A percentile compares a stretch with the other conserved stretches of the same genome.
Evolutionary conservation across 805 yeast species (phyloP).

Genomic region (Zygoascus ofunaensis): DNA sequence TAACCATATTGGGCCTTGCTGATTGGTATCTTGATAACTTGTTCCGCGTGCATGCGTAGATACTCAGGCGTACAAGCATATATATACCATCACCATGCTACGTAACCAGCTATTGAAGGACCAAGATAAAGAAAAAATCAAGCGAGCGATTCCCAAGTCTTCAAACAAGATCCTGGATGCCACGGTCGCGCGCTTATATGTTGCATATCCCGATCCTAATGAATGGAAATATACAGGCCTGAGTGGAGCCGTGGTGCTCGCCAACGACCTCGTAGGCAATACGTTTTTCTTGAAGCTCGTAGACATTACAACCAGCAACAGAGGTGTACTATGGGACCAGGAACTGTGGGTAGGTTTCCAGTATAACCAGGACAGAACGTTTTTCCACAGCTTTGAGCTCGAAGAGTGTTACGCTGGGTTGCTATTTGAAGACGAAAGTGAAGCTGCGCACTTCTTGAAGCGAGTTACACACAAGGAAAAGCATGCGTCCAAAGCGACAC

Average conservation of each 20-base stretch:
- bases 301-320: slow-evolving; percentile 54
- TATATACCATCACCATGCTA: slow-evolving; percentile 1
- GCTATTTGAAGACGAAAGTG: slow-evolving; percentile 78
- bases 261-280: slow-evolving; percentile 90
- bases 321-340: slow-evolving; percentile 96
- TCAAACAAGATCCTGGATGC: slow-evolving; percentile 84
- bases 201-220: slow-evolving; percentile 77
- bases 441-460: slow-evolving; percentile 79
- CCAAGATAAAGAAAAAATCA: slow-evolving; percentile 80
- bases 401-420: slow-evolving; percentile 85
- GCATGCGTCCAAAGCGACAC: slow-evolving; percentile 79
- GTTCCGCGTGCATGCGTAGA: too few relatives aligned
- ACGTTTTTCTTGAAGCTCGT: slow-evolving; percentile 85
- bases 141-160: slow-evolving; percentile 80
- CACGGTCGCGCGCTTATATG: slow-evolving; percentile 78
- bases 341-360: slow-evolving; percentile 82
- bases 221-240: slow-evolving; percentile 85
- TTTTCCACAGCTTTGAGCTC: slow-evolving; percentile 88
- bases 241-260: slow-evolving; percentile 77
- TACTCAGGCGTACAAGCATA: too few relatives aligned
- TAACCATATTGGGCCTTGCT: too few relatives aligned
- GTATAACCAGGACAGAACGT: slow-evolving; percentile 88
- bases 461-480: slow-evolving; percentile 66
- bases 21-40: too few relatives aligned
- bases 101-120: slow-evolving; percentile 22